Evolutionary conservation across 345 rosid genomes (phyloP), one percentile per base, ranked within the genome.

Genomic region (Kandelia obovata): DNA sequence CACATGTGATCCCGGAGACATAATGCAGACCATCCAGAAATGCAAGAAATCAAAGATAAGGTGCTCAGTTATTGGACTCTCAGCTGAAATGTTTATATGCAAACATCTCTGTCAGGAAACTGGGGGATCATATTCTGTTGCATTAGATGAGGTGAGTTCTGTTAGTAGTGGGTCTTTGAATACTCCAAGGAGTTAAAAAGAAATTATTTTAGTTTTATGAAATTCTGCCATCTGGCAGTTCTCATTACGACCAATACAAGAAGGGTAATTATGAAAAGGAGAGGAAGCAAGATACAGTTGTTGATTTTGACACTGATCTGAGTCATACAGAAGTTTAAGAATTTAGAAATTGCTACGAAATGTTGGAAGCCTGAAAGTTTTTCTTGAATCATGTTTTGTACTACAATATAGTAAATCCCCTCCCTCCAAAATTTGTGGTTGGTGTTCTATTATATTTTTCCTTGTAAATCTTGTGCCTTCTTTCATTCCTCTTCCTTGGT

Each of bases 1-100:
- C 64, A 89, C 93, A 30, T 89, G 91, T 81, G 99, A 94, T 83
- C 99, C 96, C 1, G 99, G 99, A 66, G 93, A 92, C 73, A 89
- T 92, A 68, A 85, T 86, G 93, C 87, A 87, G 66, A 88, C 93
- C 30, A 83, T 95, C 71, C 82, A 83, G 80, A 84, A 80, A 69
- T 88, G 97, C 86, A 92, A 90, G 89, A 83, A 82, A 58, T 86
- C 96, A 2, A 92, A 86, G 74, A 70, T 95, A 59, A 87, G 96
- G 69, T 92, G 97, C 77, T 95, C 97, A 1, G 90, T 92, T 23
- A 88, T 95, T 71, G 99, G 97, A 53, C 96, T 95, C 7, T 84
- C 96, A 69, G 96, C 96, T 6, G 99, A 95, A 78, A 83, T 90
- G 82, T 92, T 87, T 43, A 83, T 92, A 71, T 95, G 96, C 85